Conservation (phyloP, 148 eudicot species). For the Mesembryanthemum crystallinum region DNA sequence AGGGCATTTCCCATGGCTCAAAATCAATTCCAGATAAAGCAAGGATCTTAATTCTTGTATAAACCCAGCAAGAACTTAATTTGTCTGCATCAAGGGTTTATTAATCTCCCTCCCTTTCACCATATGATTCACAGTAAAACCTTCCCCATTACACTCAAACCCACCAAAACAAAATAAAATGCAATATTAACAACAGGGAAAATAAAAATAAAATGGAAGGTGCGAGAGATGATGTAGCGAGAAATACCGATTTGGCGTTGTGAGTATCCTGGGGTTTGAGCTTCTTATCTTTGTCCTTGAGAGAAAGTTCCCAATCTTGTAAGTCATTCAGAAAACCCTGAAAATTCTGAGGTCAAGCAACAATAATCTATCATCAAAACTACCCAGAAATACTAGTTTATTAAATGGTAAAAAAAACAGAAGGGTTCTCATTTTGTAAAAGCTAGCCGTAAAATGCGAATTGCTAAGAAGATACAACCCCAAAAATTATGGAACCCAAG, state of each 20-base stretch:
- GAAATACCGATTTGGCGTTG: slow-evolving; percentile 56
- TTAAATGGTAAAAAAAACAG: too few relatives aligned
- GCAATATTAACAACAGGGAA: neutral
- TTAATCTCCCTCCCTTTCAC: neutral
- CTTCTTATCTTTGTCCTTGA: slow-evolving; percentile 61
- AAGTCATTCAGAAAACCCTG: slow-evolving; percentile 77
- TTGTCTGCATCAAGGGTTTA: neutral
- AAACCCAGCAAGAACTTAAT: neutral
- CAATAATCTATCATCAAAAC: neutral
- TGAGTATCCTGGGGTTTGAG: slow-evolving; percentile 37
- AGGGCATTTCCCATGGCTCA: neutral
- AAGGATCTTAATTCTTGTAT: neutral
- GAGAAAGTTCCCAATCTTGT: slow-evolving; percentile 75
- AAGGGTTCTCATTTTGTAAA: neutral
- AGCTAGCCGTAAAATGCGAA: too few relatives aligned
- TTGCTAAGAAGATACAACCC: neutral
- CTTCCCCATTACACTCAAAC: neutral
- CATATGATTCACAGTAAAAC: neutral
- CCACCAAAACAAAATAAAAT: too few relatives aligned
- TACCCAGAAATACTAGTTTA: too few relatives aligned
- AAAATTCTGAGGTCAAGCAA: slow-evolving; percentile 44
- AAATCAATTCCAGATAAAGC: neutral
- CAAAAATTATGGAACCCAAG: neutral
- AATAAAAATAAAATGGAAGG: neutral
- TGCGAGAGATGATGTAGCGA: neutral